These are phyloP conservation scores for Leccinum ponderosum DNA, from an alignment of 1,284 basidiomycete genomes.

Conservation along the genomic window DNA sequence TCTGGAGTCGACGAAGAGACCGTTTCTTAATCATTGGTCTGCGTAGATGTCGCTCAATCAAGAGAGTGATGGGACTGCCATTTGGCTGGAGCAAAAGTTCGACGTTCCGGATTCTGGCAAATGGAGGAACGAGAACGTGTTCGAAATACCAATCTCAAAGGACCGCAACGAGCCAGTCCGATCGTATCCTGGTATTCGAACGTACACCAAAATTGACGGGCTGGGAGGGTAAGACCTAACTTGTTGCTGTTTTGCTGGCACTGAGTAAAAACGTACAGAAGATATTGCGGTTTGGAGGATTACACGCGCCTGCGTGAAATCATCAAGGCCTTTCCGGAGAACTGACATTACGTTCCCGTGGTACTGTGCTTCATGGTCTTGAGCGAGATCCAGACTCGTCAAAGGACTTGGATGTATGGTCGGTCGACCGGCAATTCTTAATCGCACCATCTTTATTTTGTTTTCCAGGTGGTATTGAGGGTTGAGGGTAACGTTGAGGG, in stretches of 20 bases:
- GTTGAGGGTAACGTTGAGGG: slow-evolving; percentile 32
- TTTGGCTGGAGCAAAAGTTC: slow-evolving; percentile 76
- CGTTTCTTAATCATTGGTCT: slow-evolving; percentile 44
- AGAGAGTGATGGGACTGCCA: slow-evolving; percentile 69
- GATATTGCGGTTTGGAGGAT: slow-evolving; percentile 70
- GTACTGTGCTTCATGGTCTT: slow-evolving; percentile 58
- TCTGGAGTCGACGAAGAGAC: slow-evolving; percentile 34
- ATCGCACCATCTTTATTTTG: slow-evolving; percentile 1
- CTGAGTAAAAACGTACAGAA: slow-evolving; percentile 41
- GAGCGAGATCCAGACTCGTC: slow-evolving; percentile 40
- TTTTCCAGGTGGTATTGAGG: slow-evolving; percentile 38
- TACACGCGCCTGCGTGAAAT: slow-evolving; percentile 67
- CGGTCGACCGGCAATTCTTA: slow-evolving; percentile 11
- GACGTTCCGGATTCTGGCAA: slow-evolving; percentile 59
- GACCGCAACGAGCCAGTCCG: slow-evolving; percentile 3
- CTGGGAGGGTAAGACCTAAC: slow-evolving; percentile 56
- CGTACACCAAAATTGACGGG: slow-evolving; percentile 58
- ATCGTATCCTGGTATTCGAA: slow-evolving; percentile 69
- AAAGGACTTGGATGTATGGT: slow-evolving; percentile 56
- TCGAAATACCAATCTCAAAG: slow-evolving; percentile 48
- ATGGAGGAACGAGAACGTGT: slow-evolving; percentile 59
- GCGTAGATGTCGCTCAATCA: slow-evolving; percentile 69
- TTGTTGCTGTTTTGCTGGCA: slow-evolving; percentile 1
- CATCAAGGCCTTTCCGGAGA: slow-evolving; percentile 49
- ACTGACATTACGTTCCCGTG: slow-evolving; percentile 59